These are phyloP conservation scores for Plasmopara muralis DNA, from an alignment of 352 stramenopile genomes.

Conservation along the genomic window DNA sequence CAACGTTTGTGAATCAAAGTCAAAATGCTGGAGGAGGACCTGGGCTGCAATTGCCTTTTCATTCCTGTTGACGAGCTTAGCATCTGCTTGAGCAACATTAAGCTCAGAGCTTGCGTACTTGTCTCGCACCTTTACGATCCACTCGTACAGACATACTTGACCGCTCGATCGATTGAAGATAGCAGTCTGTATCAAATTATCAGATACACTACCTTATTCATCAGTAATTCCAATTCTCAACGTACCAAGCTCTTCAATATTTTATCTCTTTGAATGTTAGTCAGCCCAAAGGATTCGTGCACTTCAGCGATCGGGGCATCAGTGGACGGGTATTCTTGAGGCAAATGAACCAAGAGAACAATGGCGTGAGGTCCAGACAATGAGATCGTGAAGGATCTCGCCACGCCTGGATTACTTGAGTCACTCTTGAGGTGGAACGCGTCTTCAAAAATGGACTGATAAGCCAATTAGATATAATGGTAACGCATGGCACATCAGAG, in stretches of 20 bases:
- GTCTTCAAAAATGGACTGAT: slow-evolving; percentile 72
- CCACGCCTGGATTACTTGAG: slow-evolving; percentile 33
- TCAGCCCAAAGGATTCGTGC: slow-evolving; percentile 78
- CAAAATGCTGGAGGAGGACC: slow-evolving; percentile 23
- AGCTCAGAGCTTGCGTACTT: slow-evolving; percentile 49
- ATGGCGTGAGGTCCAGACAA: slow-evolving; percentile 61
- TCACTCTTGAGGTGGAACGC: slow-evolving; percentile 49
- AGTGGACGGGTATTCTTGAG: slow-evolving; percentile 54
- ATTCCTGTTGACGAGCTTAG: slow-evolving; percentile 8
- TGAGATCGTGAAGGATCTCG: slow-evolving; percentile 51
- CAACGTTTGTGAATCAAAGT: slow-evolving; percentile 49
- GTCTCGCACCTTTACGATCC: slow-evolving; percentile 77
- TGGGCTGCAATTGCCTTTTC: slow-evolving; percentile 10
- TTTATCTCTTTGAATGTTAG: slow-evolving; percentile 50
- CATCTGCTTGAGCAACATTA: slow-evolving; percentile 14
- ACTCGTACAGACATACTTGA: slow-evolving; percentile 83
- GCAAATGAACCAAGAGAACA: slow-evolving; percentile 63
- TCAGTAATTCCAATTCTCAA: not conserved
- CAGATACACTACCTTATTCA: not conserved
- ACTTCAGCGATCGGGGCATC: slow-evolving; percentile 72
- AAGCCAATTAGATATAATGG: not conserved
- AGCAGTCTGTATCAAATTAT: slow-evolving; percentile 17
- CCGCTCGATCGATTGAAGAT: slow-evolving; percentile 69
- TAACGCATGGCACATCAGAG: not conserved
- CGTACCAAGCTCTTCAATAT: slow-evolving; percentile 60